phyloP scores from a whole-genome alignment of 768 basidiomycete genomes.

The Trichaptum fuscoviolaceum region DNA sequence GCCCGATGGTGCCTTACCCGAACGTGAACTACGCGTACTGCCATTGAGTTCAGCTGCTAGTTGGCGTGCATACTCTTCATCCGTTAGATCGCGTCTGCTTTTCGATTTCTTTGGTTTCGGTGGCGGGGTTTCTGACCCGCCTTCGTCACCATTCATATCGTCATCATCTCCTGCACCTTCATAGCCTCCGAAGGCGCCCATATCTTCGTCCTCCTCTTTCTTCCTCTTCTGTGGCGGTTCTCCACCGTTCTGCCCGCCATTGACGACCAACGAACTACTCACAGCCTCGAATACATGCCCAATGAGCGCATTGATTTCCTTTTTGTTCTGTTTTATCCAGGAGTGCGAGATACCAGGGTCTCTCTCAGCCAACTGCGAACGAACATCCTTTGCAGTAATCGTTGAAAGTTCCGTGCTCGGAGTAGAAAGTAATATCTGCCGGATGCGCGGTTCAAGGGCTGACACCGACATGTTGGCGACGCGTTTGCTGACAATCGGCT shows the following conservation, averaged over 20 bases:
- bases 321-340: conserved; percentile 60
- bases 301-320: conserved; percentile 67
- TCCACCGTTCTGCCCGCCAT: conserved; percentile 18
- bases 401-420: conserved; percentile 73
- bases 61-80: conserved; percentile 40
- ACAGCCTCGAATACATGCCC: conserved; percentile 57
- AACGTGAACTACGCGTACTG: conserved; percentile 23
- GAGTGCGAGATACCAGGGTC: conserved; percentile 52
- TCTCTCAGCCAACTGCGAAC: conserved; percentile 59
- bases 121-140: conserved; percentile 10
- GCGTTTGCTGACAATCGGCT: neutral
- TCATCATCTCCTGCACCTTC: conserved; percentile 18
- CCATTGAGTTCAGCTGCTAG: conserved; percentile 40
- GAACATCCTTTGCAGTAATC: conserved; percentile 86
- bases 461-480: conserved; percentile 21
- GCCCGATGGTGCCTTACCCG: conserved; percentile 15
- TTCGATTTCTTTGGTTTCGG: conserved; percentile 11
- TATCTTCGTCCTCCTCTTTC: conserved; percentile 22
- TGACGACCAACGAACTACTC: conserved; percentile 26
- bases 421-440: conserved; percentile 57
- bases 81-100: conserved; percentile 22
- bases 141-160: conserved; percentile 20
- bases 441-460: conserved; percentile 56
- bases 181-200: conserved; percentile 27
- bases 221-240: conserved; percentile 21